phyloP scores from a whole-genome alignment of 208 protist genomes.

The Leishmania tropica region DNA sequence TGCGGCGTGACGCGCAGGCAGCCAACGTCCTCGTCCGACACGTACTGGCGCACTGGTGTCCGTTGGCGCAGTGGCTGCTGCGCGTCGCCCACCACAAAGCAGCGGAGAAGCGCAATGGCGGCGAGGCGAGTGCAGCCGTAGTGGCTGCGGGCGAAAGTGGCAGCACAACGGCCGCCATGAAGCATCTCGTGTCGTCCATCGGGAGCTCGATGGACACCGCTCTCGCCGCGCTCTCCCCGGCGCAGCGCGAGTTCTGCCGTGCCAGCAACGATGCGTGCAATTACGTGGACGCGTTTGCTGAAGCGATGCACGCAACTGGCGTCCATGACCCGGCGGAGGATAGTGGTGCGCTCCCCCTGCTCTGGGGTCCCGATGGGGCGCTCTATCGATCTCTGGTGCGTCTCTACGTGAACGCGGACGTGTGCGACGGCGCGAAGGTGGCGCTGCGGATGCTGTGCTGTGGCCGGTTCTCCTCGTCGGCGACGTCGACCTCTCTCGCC shows the following conservation, averaged over 20 bases:
- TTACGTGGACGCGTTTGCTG: conserved; percentile 15
- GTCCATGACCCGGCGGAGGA: neutral
- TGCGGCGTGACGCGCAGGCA: conserved; percentile 34
- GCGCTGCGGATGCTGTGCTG: conserved; percentile 24
- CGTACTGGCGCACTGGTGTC: conserved; percentile 55
- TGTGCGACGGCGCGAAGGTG: conserved; percentile 46
- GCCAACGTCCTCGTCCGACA: conserved; percentile 45
- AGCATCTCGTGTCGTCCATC: conserved; percentile 59
- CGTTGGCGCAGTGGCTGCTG: conserved; percentile 55
- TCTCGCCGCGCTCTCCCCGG: conserved; percentile 42
- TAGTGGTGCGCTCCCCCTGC: conserved; percentile 12
- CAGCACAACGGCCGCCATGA: conserved; percentile 11
- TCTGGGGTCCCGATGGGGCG: conserved; percentile 63
- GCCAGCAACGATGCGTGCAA: conserved; percentile 4
- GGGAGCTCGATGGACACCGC: conserved; percentile 69
- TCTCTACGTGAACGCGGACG: conserved; percentile 70
- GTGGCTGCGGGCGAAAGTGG: neutral
- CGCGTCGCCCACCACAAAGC: conserved; percentile 33
- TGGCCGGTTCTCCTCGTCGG: neutral
- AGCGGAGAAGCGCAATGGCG: neutral
- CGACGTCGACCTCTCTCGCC: neutral
- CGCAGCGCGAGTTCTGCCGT: conserved; percentile 40
- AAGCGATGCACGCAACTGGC: neutral
- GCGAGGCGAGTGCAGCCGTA: neutral
- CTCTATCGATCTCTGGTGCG: conserved; percentile 73